Conservation (phyloP, 306 rosid species). For the Malus sylvestris region DNA sequence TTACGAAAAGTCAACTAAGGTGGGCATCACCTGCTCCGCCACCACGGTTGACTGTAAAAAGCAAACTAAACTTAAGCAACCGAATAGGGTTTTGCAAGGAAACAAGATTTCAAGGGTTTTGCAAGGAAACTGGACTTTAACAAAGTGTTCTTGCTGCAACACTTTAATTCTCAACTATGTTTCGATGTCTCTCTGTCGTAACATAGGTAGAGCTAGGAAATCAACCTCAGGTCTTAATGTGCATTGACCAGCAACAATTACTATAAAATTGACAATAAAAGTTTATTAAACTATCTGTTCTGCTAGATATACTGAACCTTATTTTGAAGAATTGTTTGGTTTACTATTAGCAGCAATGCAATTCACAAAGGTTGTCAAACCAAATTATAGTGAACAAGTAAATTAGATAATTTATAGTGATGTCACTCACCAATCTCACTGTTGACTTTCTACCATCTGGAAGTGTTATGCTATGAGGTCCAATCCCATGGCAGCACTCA, state of each 20-base stretch:
- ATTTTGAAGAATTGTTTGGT: background rate
- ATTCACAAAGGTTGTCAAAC: background rate
- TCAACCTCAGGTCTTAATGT: background rate
- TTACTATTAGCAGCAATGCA: background rate
- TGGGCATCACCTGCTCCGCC: background rate
- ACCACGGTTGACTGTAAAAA: background rate
- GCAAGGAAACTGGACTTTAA: background rate
- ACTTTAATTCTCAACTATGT: background rate
- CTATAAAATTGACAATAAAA: background rate
- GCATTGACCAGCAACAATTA: background rate
- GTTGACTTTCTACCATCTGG: slow-evolving; percentile 84
- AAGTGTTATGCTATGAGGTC: slow-evolving; percentile 87
- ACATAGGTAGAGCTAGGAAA: background rate
- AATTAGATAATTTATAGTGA: background rate
- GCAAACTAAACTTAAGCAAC: background rate
- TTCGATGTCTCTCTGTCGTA: background rate
- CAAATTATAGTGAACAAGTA: slow-evolving; percentile 4
- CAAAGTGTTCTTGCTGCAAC: background rate
- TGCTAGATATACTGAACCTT: background rate
- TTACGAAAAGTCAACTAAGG: background rate
- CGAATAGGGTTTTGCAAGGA: background rate
- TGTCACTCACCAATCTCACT: slow-evolving; percentile 78
- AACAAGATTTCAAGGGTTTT: background rate
- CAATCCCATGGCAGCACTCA: slow-evolving; percentile 99
- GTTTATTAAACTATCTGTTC: background rate